These are phyloP conservation scores for Rhazya stricta DNA, from an alignment of 257 asterid genomes.

Conservation along the genomic window DNA sequence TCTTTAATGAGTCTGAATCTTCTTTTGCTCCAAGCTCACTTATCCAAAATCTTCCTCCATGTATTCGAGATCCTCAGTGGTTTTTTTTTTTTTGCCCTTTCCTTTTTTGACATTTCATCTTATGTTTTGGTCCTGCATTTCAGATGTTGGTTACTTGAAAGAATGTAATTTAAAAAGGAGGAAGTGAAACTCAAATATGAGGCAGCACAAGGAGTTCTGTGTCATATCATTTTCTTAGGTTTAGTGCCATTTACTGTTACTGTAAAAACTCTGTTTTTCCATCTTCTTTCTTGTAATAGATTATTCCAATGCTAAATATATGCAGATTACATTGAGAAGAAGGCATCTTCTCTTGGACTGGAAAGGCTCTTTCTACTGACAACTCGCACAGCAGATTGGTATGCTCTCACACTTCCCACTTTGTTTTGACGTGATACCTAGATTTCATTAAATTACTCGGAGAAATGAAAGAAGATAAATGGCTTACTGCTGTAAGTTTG, in stretches of 20 bases:
- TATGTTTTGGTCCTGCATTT: neutral
- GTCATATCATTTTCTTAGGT: neutral
- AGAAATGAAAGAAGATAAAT: neutral
- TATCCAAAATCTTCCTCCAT: neutral
- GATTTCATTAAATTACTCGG: neutral
- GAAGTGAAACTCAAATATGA: neutral
- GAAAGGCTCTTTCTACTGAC: constrained; percentile 77
- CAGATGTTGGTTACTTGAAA: neutral
- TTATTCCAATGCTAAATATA: neutral
- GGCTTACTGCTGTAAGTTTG: neutral
- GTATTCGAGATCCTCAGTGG: neutral
- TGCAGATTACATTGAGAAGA: constrained; percentile 92
- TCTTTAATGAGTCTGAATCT: neutral
- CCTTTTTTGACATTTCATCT: neutral
- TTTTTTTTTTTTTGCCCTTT: neutral
- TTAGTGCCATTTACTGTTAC: neutral
- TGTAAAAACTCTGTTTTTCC: neutral
- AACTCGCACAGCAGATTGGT: constrained; percentile 98
- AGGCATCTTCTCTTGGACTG: constrained; percentile 77
- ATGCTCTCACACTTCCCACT: constrained; percentile 19
- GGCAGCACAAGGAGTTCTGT: neutral
- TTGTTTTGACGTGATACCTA: neutral
- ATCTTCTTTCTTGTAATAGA: neutral
- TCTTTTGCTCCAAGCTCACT: neutral
- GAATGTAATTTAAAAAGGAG: neutral